Percentiles rank a stretch among this genome's conserved stretches.
Evolutionary conservation across 805 yeast species (phyloP).

Genomic region (Zygosaccharomyces bailii): DNA sequence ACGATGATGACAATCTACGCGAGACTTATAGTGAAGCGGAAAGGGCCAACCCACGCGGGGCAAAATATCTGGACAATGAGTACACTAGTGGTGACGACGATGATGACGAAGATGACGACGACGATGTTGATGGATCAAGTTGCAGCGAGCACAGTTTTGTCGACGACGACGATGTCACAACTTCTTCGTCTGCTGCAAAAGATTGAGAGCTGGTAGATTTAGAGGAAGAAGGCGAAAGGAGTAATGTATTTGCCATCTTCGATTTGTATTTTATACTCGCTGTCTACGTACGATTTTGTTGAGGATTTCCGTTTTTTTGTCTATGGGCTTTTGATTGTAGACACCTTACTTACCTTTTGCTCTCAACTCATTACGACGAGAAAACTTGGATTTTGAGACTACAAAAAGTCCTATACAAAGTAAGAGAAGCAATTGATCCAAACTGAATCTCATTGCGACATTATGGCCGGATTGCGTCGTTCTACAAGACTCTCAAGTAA

Average conservation of each 20-base stretch:
- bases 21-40: conserved; percentile 21
- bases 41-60: conserved; percentile 19
- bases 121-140: conserved; percentile 20
- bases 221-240: not conserved
- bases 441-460: not conserved
- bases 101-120: conserved; percentile 22
- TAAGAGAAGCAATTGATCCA: not conserved
- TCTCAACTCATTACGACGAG: not conserved
- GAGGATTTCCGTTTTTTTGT: conserved; percentile 6
- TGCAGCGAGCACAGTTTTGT: conserved; percentile 24
- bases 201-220: not conserved
- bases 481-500: conserved; percentile 29
- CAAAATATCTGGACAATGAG: conserved; percentile 22
- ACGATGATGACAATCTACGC: conserved; percentile 17
- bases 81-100: conserved; percentile 15
- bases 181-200: conserved; percentile 2
- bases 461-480: conserved; percentile 31
- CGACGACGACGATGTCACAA: conserved; percentile 22
- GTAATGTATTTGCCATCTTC: not conserved
- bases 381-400: too few relatives aligned
- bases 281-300: conserved; percentile 4
- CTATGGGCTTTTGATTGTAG: not conserved
- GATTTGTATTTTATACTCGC: conserved; percentile 7
- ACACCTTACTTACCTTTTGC: conserved; percentile 2
- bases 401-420: too few relatives aligned